Evolutionary conservation across 257 asterid species (phyloP), one percentile per base, ranked within the genome.

Genomic region (Coffea eugenioides): DNA sequence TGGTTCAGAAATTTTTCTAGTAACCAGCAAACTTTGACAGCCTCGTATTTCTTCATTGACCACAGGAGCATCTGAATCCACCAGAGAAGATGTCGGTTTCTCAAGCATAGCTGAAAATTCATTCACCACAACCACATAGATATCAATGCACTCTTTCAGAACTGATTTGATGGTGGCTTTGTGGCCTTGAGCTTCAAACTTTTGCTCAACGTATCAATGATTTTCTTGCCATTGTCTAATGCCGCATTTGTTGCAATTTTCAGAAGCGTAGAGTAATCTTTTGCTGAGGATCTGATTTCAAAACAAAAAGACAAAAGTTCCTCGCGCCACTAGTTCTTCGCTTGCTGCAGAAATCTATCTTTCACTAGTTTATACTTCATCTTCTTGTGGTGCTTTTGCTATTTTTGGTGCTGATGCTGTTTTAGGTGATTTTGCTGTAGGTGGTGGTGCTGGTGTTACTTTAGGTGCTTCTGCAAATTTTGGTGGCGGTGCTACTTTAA

Each of bases 251-350:
- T 39, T 18, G 75, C 79, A 56, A 79, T 59, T n/a, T 46, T 27
- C 0, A 79, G 59, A 36, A 81, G 69, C 0, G 56, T 46, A 43
- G 75, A n/a, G 43, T 75, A 5, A 49, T 76, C 74, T 2, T 76
- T 16, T 21, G 78, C 81, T 6, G 65, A 39, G 77, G 81, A 69
- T 62, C 8, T 69, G 80, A 67, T 25, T 49, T 76, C 68, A 81
- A 61, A 10, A 81, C 43, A 14, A 57, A 25, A 14, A 76, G 75
- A 43, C 84, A 81, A 39, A 76, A 76, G 0, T 68, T 31, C 49
- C 79, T 62, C 8, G 46, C 72, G 16, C 61, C 79, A 27, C 79
- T 75, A 34, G 71, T 75, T 41, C 79, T 75, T 75, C 70, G 59
- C 20, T 41, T 6, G 43, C 71, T 59, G 57, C 79, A 75, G 79